phyloP scores from a whole-genome alignment of 164 flowering plant species.

The grape (Vitis vinifera) region DNA sequence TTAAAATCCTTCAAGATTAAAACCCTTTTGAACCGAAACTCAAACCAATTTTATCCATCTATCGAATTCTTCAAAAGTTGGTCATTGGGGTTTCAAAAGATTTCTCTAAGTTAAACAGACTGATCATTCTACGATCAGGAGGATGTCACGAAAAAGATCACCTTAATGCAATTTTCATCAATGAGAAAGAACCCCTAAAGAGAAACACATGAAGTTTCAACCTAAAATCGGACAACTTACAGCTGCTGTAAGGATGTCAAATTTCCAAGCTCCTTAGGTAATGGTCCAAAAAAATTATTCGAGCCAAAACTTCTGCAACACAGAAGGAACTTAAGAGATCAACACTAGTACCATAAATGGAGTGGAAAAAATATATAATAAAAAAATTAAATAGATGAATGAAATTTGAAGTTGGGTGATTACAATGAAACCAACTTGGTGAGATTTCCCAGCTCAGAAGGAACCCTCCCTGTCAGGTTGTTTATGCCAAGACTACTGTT shows the following conservation, averaged over 20 bases:
- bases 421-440: conserved; percentile 45
- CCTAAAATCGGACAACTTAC: conserved; percentile 24
- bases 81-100: too few relatives aligned
- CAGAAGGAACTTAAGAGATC: not conserved
- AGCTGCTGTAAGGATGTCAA: conserved; percentile 38
- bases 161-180: not conserved
- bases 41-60: too few relatives aligned
- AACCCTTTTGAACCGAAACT: too few relatives aligned
- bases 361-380: not conserved
- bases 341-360: not conserved
- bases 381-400: not conserved
- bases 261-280: conserved; percentile 43
- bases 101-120: too few relatives aligned
- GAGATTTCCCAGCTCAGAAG: conserved; percentile 46
- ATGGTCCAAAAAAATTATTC: conserved; percentile 39
- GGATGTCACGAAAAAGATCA: too few relatives aligned
- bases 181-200: not conserved
- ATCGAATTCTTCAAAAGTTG: too few relatives aligned
- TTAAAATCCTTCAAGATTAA: too few relatives aligned
- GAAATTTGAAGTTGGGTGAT: conserved; percentile 13
- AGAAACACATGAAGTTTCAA: not conserved
- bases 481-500: conserved; percentile 59
- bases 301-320: conserved; percentile 51
- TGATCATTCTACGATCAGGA: too few relatives aligned
- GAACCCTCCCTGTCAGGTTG: conserved; percentile 46